phyloP scores from a whole-genome alignment of 1,284 basidiomycete species.

The Golubevia pallescens region DNA sequence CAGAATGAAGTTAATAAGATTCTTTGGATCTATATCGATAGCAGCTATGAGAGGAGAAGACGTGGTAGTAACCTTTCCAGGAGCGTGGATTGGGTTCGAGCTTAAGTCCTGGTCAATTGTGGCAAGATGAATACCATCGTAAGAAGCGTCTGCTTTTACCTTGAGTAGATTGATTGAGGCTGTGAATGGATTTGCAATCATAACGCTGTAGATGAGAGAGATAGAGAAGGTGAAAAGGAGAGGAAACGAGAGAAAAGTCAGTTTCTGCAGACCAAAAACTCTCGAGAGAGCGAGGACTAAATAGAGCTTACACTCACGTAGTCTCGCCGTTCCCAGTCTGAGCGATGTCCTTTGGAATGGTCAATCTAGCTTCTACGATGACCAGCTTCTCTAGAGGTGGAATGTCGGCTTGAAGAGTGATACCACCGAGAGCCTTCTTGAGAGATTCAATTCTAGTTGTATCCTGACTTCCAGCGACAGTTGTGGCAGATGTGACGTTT shows the following conservation, averaged over 20 bases:
- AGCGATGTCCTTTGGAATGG: conserved; percentile 60
- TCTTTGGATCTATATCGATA: conserved; percentile 73
- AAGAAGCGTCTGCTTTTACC: conserved; percentile 70
- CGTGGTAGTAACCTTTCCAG: conserved; percentile 72
- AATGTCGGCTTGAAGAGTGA: conserved; percentile 72
- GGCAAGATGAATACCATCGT: conserved; percentile 65
- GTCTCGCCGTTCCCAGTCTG: conserved; percentile 70
- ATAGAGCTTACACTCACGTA: conserved; percentile 54
- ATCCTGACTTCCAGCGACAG: conserved; percentile 71
- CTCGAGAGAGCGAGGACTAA: too few relatives aligned
- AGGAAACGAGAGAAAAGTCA: background rate
- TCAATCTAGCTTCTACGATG: conserved; percentile 66
- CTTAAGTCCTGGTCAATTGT: conserved; percentile 68
- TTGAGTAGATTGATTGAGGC: conserved; percentile 75
- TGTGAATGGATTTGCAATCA: conserved; percentile 76
- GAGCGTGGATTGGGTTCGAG: conserved; percentile 71
- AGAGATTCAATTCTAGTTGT: conserved; percentile 75
- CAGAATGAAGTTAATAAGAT: conserved; percentile 72
- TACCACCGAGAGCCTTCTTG: conserved; percentile 72
- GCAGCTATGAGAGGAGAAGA: conserved; percentile 72
- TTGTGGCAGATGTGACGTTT: conserved; percentile 71
- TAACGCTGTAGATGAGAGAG: conserved; percentile 47
- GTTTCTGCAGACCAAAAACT: background rate
- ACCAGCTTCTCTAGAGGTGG: conserved; percentile 74
- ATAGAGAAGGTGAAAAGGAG: background rate